A percentile compares a stretch with the other conserved stretches of the same genome.
These are phyloP conservation scores for Ophiosphaerella korrae DNA, from an alignment of 2,329 filamentous ascomycete species.

Conservation along the genomic window DNA sequence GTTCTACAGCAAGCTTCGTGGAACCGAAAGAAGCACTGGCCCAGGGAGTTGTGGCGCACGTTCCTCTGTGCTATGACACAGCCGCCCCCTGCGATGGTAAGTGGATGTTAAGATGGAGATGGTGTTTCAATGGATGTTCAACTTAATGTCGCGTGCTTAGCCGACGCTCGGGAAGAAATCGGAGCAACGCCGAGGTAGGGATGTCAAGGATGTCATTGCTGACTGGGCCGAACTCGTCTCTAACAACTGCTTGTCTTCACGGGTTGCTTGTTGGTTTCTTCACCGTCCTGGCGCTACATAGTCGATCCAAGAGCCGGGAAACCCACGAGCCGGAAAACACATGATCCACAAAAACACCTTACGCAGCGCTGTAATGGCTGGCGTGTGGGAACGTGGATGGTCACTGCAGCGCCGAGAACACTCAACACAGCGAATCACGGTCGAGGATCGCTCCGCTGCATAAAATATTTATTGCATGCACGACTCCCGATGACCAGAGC, in stretches of 20 bases:
- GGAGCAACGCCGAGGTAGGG: constrained; percentile 15
- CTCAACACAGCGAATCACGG: constrained; percentile 23
- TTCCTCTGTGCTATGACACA: constrained; percentile 32
- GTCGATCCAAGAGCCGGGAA: not conserved
- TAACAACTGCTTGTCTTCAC: not conserved
- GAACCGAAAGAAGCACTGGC: constrained; percentile 25
- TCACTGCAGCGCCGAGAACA: constrained; percentile 19
- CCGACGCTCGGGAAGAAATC: constrained; percentile 28
- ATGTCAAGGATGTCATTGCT: not conserved
- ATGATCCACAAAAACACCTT: not conserved
- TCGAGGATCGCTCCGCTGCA: constrained; percentile 23
- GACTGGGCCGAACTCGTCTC: not conserved
- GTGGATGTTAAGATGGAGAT: constrained; percentile 17
- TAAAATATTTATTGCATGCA: constrained; percentile 34
- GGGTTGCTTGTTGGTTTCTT: no score
- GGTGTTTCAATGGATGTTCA: constrained; percentile 33
- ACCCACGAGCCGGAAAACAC: not conserved
- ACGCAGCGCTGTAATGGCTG: not conserved
- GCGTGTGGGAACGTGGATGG: constrained; percentile 14
- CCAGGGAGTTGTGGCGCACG: constrained; percentile 30
- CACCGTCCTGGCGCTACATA: no score
- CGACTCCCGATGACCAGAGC: constrained; percentile 36
- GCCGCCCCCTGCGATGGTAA: constrained; percentile 14
- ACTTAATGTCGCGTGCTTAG: constrained; percentile 34
- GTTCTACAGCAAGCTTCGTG: constrained; percentile 31